Percentiles rank a stretch among this genome's conserved stretches.
These are phyloP conservation scores for Xerocomellus chrysenteron DNA, from an alignment of 768 basidiomycete species.

Conservation along the genomic window DNA sequence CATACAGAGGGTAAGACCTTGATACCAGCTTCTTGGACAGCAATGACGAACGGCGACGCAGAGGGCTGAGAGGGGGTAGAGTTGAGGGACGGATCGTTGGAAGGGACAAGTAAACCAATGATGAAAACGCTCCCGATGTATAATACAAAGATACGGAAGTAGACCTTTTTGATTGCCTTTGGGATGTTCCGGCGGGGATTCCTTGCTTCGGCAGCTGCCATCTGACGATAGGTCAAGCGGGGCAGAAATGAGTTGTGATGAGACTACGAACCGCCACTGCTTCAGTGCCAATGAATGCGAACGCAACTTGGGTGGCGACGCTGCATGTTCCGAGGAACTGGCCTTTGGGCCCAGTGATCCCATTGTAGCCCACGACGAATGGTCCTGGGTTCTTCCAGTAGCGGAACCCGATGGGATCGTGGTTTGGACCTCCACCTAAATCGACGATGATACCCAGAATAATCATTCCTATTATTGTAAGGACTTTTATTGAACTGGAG, in stretches of 20 bases:
- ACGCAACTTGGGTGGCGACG: background rate
- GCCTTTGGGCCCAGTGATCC: background rate
- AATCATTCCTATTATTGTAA: background rate
- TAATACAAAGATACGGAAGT: background rate
- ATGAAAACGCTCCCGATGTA: background rate
- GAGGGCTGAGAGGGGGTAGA: too few relatives aligned
- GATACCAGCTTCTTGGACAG: background rate
- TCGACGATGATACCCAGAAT: slow-evolving; percentile 6
- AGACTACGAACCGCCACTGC: background rate
- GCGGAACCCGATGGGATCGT: slow-evolving; percentile 25
- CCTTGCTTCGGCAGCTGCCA: background rate
- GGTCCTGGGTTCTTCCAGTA: slow-evolving; percentile 40
- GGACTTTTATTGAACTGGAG: slow-evolving; percentile 1
- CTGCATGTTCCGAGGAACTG: background rate
- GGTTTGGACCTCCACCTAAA: slow-evolving; percentile 1
- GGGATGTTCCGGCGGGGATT: background rate
- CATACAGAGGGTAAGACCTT: background rate
- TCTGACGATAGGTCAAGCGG: background rate
- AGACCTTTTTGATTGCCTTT: background rate
- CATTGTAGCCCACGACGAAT: background rate
- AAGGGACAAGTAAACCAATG: background rate
- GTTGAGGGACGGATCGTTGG: background rate
- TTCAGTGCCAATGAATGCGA: background rate
- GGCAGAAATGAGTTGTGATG: background rate
- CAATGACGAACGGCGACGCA: background rate